Base-by-base conservation (phyloP, 768 basidiomycete species). In the Leucocoprinus sp. region DNA sequence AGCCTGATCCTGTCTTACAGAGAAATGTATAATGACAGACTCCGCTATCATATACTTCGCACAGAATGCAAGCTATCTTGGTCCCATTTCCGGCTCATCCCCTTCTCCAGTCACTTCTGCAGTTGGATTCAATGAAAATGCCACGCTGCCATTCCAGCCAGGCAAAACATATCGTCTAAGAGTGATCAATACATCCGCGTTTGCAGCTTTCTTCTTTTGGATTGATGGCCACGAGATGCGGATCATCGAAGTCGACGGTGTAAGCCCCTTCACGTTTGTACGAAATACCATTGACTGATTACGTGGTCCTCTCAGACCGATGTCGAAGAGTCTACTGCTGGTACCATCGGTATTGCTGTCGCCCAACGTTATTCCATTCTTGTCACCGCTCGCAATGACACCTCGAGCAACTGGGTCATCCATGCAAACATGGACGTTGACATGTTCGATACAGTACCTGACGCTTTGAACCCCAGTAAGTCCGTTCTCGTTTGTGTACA, bases 351-450 rank as follows among this genome's bases (percentile, higher is more conserved):
- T 34, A 47, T 97, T 46, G 72, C 89, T 11, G 91, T 85, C 23
- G 93, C 93, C 0, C 95, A 98, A 62, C 80, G 95, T 15, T 96
- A 95, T 63, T 93, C 93, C 0, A 70, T 99, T 31, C 79, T 97
- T 24, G 89, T 99, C 42, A 84, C 83, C 8, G 93, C 95, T 8
- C 78, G 84, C 38, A 93, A 93, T 62, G 87, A 92, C 52, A 85
- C 83, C 0, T 66, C 74, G 2, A 67, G 75, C 17, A 96, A 99
- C 69, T 98, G 82, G 82, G 79, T 77, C 41, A 79, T 99, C 48
- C 88, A 92, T 57, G 85, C 86, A 4, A 88, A 93, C 68, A 89
- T 97, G 78, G 89, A 93, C 58, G 75, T 75, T 0, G 68, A 67
- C 50, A 95, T 93, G 92, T 98, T 96, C 61, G 95, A 98, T 60